These are phyloP conservation scores for Lophium mytilinum DNA, from an alignment of 495 filamentous ascomycete species.

Conservation along the genomic window DNA sequence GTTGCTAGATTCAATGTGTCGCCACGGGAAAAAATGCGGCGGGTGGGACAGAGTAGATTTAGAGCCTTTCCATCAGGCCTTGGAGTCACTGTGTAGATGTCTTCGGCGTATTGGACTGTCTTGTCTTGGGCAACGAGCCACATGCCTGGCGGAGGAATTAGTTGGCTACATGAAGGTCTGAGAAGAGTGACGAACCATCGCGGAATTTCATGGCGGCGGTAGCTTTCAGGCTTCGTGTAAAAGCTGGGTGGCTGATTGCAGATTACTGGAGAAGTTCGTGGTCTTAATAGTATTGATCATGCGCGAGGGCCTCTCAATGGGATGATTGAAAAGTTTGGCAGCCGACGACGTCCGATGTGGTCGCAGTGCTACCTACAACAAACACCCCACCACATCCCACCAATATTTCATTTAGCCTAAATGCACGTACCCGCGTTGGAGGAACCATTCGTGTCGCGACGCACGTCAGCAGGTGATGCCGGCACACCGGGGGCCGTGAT, in stretches of 20 bases:
- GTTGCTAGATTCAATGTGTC: slow-evolving; percentile 28
- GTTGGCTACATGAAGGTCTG: too few relatives aligned
- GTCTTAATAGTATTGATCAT: not conserved
- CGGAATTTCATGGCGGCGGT: slow-evolving; percentile 20
- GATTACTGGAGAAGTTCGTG: not conserved
- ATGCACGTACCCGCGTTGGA: not conserved
- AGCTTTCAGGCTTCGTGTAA: not conserved
- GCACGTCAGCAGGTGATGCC: not conserved
- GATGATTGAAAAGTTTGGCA: not conserved
- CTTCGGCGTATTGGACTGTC: slow-evolving; percentile 24
- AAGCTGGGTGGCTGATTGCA: not conserved
- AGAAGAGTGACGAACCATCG: slow-evolving; percentile 16
- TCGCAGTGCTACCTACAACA: not conserved
- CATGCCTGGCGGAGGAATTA: slow-evolving; percentile 14
- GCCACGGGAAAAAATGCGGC: slow-evolving; percentile 23
- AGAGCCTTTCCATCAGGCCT: slow-evolving; percentile 13
- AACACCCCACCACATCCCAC: not conserved
- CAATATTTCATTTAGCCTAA: not conserved
- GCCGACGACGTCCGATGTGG: not conserved
- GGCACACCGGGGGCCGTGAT: not conserved
- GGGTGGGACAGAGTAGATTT: slow-evolving; percentile 19
- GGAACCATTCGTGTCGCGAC: not conserved
- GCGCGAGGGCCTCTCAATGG: not conserved
- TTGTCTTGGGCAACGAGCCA: slow-evolving; percentile 18
- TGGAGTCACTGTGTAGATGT: slow-evolving; percentile 17